Conservation (phyloP, 441 rosid species). For the Populus hybrid region DNA sequence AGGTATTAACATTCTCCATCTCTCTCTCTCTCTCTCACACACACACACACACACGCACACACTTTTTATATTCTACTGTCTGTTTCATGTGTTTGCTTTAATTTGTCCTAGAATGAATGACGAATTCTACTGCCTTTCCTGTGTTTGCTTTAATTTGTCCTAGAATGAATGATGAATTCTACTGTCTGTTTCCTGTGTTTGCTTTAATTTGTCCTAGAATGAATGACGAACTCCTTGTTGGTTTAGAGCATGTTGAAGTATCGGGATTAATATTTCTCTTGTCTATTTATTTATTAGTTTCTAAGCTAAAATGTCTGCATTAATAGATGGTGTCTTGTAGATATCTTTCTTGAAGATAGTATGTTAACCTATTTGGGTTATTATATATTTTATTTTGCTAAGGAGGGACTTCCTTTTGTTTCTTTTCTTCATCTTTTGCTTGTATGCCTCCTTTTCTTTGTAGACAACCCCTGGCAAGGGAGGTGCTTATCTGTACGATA, state of each 20-base stretch:
- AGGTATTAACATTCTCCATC: conserved; percentile 40
- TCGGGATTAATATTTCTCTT: background rate
- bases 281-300: background rate
- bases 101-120: background rate
- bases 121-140: background rate
- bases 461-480: conserved; percentile 82
- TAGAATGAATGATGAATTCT: background rate
- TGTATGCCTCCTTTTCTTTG: conserved; percentile 14
- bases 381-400: background rate
- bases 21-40: background rate
- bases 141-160: background rate
- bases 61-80: background rate
- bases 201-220: background rate
- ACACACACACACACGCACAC: background rate
- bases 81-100: background rate
- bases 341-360: background rate
- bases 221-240: background rate
- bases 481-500: conserved; percentile 82
- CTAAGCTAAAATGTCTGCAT: background rate
- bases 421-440: background rate
- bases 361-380: too few species aligned
- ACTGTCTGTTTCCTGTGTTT: background rate
- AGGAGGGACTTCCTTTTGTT: conserved; percentile 11
- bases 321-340: background rate
- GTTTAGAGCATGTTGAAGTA: background rate